A percentile compares a stretch with the other conserved stretches of the same genome.
Evolutionary conservation across 2,329 filamentous ascomycete genomes (phyloP).

Genomic region (Septoria linicola): DNA sequence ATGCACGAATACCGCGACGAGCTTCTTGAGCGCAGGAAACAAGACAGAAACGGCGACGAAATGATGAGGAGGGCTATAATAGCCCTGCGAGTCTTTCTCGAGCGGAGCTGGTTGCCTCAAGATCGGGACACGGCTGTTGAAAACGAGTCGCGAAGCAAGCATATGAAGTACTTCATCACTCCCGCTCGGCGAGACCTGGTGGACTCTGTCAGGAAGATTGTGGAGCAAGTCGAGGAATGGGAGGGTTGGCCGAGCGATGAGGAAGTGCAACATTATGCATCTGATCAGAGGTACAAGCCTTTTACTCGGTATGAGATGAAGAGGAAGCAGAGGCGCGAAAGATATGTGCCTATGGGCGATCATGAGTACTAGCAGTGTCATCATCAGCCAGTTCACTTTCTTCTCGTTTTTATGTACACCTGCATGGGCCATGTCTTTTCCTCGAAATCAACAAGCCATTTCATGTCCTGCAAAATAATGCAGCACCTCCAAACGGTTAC

Average conservation of each 20-base stretch:
- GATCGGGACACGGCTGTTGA: background rate
- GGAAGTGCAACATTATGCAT: constrained; percentile 40
- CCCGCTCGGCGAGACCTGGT: constrained; percentile 24
- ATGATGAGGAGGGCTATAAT: constrained; percentile 41
- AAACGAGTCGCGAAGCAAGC: background rate
- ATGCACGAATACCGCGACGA: constrained; percentile 52
- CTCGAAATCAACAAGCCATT: too few relatives aligned
- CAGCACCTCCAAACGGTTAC: too few relatives aligned
- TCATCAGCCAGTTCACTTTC: too few relatives aligned
- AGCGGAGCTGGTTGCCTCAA: constrained; percentile 35
- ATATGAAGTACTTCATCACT: constrained; percentile 17
- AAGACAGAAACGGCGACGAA: constrained; percentile 34
- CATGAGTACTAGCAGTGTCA: too few relatives aligned
- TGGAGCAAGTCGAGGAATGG: constrained; percentile 43
- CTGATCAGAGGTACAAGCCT: constrained; percentile 14
- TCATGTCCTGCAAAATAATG: too few relatives aligned
- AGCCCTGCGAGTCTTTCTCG: constrained; percentile 44
- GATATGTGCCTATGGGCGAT: background rate
- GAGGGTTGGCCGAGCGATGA: constrained; percentile 46
- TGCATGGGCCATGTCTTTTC: too few relatives aligned
- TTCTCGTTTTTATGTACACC: too few relatives aligned
- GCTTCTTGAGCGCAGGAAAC: constrained; percentile 28
- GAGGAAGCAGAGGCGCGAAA: background rate
- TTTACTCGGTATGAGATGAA: background rate
- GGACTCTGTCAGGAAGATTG: constrained; percentile 24